Evolutionary conservation across 2,329 filamentous ascomycete species (phyloP), one percentile per base, ranked within the genome.

Genomic region (Plectosphaerella sp.): DNA sequence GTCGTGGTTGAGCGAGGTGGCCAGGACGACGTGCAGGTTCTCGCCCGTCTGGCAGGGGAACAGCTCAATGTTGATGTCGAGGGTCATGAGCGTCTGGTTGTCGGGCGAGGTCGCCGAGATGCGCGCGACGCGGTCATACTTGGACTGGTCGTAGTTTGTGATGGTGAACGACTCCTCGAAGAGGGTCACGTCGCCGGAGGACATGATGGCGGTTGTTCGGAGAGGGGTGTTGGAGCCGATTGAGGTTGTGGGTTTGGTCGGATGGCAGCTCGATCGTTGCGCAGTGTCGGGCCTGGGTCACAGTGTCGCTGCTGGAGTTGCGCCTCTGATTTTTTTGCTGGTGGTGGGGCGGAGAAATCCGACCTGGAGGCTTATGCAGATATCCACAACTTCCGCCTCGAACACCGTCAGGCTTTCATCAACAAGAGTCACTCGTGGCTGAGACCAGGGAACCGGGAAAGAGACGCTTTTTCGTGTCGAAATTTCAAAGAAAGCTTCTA

Each of bases 61-160:
- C 8, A 99, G 83, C 73, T 99, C 93, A 53, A 84, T 88, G 77
- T 97, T 97, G 72, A 97, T 85, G 73, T 99, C 94, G 55, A 99
- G 88, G 6, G 84, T 86, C 75, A 97, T 86, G 58, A 83, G 79
- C 28, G 88, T 89, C 58, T 83, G 78, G 61, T 81, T 82, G 72
- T 96, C 91, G 60, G 81, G 78, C 22, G 88, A 93, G 49, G 81
- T 88, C 66, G 84, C 91, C 51, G 77, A 83, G 66, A 97, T 83
- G 61, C 94, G 93, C 51, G 90, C 88, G 24, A 97, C 93, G 58
- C 93, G 90, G 75, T 97, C 94, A 73, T 99, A 99, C 74, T 97
- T 96, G 64, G 86, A 82, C 64, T 86, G 81, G 75, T 96, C 89
- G 68, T 91, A 77, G 51, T 82, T 74, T 60, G 84, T 93, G 63